Evolutionary conservation across 1,139 yeast genomes (phyloP).

Genomic region (Yamadazyma triangularis): DNA sequence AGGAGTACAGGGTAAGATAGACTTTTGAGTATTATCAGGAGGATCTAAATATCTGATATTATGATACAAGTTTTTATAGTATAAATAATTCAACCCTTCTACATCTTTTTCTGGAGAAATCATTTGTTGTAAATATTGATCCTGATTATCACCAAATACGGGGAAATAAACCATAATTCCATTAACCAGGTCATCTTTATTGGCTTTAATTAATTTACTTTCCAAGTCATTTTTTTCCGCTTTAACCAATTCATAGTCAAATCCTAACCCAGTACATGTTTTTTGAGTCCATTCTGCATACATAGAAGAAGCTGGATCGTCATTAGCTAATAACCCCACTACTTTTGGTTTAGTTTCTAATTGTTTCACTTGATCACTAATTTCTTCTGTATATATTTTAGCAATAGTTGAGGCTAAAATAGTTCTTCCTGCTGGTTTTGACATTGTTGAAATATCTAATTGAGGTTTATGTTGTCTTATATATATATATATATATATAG

Average conservation of each 20-base stretch:
- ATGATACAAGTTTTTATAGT: constrained; percentile 92
- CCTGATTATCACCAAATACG: constrained; percentile 92
- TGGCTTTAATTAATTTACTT: constrained; percentile 76
- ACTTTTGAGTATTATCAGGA: constrained; percentile 61
- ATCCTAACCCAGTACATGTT: constrained; percentile 82
- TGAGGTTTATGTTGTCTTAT: neutral
- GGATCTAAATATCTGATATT: constrained; percentile 81
- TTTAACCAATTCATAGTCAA: constrained; percentile 70
- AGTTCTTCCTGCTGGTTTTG: constrained; percentile 66
- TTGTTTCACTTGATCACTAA: constrained; percentile 51
- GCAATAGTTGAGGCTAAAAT: constrained; percentile 86
- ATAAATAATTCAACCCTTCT: constrained; percentile 88
- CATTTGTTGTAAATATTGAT: constrained; percentile 90
- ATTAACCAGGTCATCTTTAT: constrained; percentile 67
- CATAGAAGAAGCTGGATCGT: constrained; percentile 92
- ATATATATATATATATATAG: neutral
- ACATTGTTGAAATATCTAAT: neutral
- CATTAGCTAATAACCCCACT: constrained; percentile 88
- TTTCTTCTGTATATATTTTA: constrained; percentile 72
- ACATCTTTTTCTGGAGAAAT: constrained; percentile 87
- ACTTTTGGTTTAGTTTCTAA: constrained; percentile 61
- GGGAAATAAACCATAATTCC: constrained; percentile 99
- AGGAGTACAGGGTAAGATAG: constrained; percentile 94
- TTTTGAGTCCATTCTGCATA: constrained; percentile 96
- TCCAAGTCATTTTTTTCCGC: constrained; percentile 82